Percentiles rank a stretch among this genome's conserved stretches.
phyloP scores from a whole-genome alignment of 2,329 filamentous ascomycete species.

The Cladosporium sp. region DNA sequence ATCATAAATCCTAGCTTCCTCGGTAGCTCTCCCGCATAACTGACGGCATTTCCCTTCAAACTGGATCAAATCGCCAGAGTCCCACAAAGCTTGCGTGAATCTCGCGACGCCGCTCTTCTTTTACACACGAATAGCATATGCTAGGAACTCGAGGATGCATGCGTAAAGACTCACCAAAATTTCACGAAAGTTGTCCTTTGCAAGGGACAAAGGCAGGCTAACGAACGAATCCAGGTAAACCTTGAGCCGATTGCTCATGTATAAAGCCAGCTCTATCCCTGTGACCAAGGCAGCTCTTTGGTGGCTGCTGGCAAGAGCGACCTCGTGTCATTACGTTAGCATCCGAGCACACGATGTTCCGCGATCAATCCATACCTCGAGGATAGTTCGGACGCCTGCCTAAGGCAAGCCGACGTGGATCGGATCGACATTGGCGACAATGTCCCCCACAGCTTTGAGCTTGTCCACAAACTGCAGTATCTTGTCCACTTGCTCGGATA shows the following conservation, averaged over 20 bases:
- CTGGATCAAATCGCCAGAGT: background rate
- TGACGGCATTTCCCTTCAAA: background rate
- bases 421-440: slow-evolving; percentile 3
- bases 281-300: background rate
- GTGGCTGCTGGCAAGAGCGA: slow-evolving; percentile 5
- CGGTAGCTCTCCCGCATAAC: background rate
- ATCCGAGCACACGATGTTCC: background rate
- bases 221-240: slow-evolving; percentile 4
- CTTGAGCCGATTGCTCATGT: slow-evolving; percentile 11
- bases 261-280: slow-evolving; percentile 9
- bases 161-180: slow-evolving; percentile 4
- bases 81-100: background rate
- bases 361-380: slow-evolving; percentile 23
- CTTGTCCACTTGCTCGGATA: slow-evolving; percentile 1
- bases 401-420: slow-evolving; percentile 5
- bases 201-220: background rate
- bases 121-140: background rate
- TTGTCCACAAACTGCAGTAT: background rate
- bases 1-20: slow-evolving; percentile 9
- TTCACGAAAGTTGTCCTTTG: background rate
- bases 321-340: background rate
- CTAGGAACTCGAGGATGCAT: slow-evolving; percentile 1
- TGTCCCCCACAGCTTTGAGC: slow-evolving; percentile 7
- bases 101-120: background rate
- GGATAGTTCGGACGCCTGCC: slow-evolving; percentile 23